phyloP scores from a whole-genome alignment of 176 grass and related monocot genomes.

The Ensete ventricosum region DNA sequence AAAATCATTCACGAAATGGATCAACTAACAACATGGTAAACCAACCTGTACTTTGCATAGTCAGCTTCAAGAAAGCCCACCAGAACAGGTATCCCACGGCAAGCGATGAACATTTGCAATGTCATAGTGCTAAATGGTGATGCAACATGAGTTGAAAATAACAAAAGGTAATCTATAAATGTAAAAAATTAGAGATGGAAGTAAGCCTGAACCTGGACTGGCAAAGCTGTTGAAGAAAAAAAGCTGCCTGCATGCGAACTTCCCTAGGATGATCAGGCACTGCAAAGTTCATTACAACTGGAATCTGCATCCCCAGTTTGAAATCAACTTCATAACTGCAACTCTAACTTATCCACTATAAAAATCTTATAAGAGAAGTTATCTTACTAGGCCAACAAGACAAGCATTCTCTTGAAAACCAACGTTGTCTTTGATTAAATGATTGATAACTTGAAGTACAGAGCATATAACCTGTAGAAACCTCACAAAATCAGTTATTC shows the following conservation, averaged over 20 bases:
- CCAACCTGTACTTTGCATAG: slow-evolving; percentile 90
- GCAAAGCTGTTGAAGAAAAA: slow-evolving; percentile 88
- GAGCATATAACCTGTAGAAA: slow-evolving; percentile 58
- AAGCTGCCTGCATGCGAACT: slow-evolving; percentile 84
- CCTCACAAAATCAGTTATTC: not conserved
- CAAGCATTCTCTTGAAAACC: slow-evolving; percentile 94
- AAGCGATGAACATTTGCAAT: slow-evolving; percentile 98
- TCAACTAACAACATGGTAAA: not conserved
- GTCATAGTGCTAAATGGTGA: slow-evolving; percentile 65
- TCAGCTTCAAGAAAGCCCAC: slow-evolving; percentile 95
- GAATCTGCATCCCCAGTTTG: slow-evolving; percentile 47
- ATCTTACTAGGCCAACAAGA: slow-evolving; percentile 95
- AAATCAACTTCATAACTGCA: not conserved
- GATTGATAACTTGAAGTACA: slow-evolving; percentile 91
- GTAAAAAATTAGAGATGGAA: not conserved
- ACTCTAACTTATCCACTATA: slow-evolving; percentile 11
- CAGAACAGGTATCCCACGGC: slow-evolving; percentile 93
- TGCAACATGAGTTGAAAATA: not conserved
- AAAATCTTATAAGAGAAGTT: slow-evolving; percentile 21
- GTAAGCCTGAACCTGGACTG: slow-evolving; percentile 66
- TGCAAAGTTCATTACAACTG: slow-evolving; percentile 78
- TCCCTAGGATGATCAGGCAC: slow-evolving; percentile 59
- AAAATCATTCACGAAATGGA: slow-evolving; percentile 11
- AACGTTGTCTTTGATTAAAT: slow-evolving; percentile 71
- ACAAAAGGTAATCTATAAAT: not conserved